Conservation (phyloP, 331 rosid species). For the Arachis monticola region DNA sequence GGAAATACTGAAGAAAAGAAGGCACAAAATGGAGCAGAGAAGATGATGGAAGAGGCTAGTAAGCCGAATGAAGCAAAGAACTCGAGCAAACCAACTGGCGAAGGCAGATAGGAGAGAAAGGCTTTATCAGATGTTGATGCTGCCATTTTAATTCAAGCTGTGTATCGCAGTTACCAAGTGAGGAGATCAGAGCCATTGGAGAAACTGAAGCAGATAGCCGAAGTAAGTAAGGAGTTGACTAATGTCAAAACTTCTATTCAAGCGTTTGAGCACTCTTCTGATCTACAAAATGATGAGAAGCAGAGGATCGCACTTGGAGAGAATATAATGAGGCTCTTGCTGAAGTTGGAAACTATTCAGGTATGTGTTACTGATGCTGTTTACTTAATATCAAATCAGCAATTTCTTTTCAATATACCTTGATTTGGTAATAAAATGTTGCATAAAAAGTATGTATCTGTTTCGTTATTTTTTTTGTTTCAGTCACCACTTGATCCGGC, state of each 20-base stretch:
- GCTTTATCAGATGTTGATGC: conserved; percentile 58
- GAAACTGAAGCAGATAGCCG: conserved; percentile 72
- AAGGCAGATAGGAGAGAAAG: conserved; percentile 22
- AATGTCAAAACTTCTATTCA: conserved; percentile 47
- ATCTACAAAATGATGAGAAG: conserved; percentile 50
- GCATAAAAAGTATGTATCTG: too few relatives aligned
- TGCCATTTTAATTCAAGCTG: conserved; percentile 70
- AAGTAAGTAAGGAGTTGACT: conserved; percentile 49
- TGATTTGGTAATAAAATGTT: background rate
- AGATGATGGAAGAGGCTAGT: background rate
- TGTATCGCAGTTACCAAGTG: conserved; percentile 62
- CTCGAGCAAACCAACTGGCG: conserved; percentile 2
- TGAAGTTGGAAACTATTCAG: conserved; percentile 80
- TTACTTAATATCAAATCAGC: background rate
- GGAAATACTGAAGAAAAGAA: conserved; percentile 19
- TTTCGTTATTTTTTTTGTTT: background rate
- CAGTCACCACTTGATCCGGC: background rate
- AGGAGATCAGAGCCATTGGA: conserved; percentile 75
- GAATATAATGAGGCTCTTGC: conserved; percentile 75
- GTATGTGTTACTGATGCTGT: conserved; percentile 36
- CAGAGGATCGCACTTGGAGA: conserved; percentile 63
- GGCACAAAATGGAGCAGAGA: conserved; percentile 28
- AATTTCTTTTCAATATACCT: background rate
- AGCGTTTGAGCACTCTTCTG: conserved; percentile 49
- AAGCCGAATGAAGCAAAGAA: conserved; percentile 6